A percentile compares a stretch with the other conserved stretches of the same genome.
These are phyloP conservation scores for Globisporangium cystogenes DNA, from an alignment of 352 stramenopile genomes.

Conservation along the genomic window DNA sequence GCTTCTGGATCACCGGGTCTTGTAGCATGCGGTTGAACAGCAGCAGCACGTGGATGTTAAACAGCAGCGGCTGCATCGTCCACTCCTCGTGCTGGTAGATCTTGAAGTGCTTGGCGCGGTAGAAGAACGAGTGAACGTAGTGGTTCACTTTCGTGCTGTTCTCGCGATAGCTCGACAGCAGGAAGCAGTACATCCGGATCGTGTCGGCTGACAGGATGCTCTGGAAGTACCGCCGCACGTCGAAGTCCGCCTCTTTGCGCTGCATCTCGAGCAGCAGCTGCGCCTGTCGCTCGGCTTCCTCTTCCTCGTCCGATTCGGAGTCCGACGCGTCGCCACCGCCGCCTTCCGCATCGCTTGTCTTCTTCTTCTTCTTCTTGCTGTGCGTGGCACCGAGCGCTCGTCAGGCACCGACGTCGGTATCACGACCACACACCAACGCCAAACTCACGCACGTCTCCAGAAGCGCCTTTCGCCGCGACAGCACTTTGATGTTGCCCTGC, in stretches of 20 bases:
- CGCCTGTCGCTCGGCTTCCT: conserved; percentile 61
- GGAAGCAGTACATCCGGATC: conserved; percentile 79
- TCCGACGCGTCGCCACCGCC: conserved; percentile 28
- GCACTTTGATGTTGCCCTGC: conserved; percentile 81
- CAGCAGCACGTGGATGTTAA: conserved; percentile 76
- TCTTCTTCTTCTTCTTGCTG: conserved; percentile 24
- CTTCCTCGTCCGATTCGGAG: conserved; percentile 66
- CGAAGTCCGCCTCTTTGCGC: conserved; percentile 83
- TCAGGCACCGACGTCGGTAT: background rate
- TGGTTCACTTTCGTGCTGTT: conserved; percentile 85
- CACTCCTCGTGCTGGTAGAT: conserved; percentile 66
- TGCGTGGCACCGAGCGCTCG: background rate
- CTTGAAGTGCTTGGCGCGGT: conserved; percentile 76
- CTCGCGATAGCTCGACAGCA: conserved; percentile 63
- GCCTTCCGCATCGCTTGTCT: conserved; percentile 17
- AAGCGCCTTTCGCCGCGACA: conserved; percentile 63
- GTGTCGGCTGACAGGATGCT: conserved; percentile 77
- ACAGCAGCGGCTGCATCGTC: conserved; percentile 85
- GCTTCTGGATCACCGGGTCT: conserved; percentile 54
- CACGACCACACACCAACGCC: background rate
- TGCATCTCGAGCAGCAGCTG: conserved; percentile 80
- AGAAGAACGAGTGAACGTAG: conserved; percentile 88
- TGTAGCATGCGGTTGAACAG: conserved; percentile 86
- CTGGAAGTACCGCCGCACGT: conserved; percentile 78
- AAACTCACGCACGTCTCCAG: conserved; percentile 34